Evolutionary conservation across 805 yeast genomes (phyloP), one percentile per base, ranked within the genome.

Genomic region (Grigorovia humatica): DNA sequence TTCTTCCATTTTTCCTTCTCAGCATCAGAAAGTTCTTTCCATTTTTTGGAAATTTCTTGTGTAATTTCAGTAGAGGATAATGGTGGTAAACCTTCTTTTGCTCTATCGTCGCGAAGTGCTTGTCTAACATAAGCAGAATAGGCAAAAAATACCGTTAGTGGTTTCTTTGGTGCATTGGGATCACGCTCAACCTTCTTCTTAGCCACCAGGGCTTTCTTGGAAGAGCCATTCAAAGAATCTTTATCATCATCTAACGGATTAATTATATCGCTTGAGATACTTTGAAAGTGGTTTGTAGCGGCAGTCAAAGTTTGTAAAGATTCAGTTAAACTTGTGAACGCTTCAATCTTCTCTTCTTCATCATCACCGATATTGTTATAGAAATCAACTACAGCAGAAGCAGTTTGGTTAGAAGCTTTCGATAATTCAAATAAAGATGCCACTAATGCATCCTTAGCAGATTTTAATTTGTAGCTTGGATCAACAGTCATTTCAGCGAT

Each of bases 81-180:
- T 11, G 87, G 79, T 15, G 84, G 78, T 59, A 76, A 73, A 38
- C 85, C 82, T 43, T 75, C 72, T 41, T 70, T 70, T 51, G 72
- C 76, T 63, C 95, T 78, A 55, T 85, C 89, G 50, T 78, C 82
- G 52, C 83, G 80, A 55, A 90, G 76, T 42, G 76, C 72, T 55
- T 83, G 85, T 62, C 96, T 82, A 57, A 81, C 78, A 57, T 80
- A 81, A 57, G 85, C 82, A 50, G 88, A 81, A 69, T 81, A 91
- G 44, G 82, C 77, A 68, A 91, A 86, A 72, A 82, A 90, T 46
- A 87, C 85, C 20, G 96, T 89, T 63, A 88, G 74, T 15, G 99
- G 98, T 63, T 89, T 89, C 75, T 87, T 88, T 54, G 99, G 99
- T 46, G 96, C 96, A 62, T 86, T 83, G 49, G 97, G 97, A 69